A percentile compares a stretch with the other conserved stretches of the same genome.
phyloP scores from a whole-genome alignment of 1,284 basidiomycete genomes.

The Pholiota adiposa region DNA sequence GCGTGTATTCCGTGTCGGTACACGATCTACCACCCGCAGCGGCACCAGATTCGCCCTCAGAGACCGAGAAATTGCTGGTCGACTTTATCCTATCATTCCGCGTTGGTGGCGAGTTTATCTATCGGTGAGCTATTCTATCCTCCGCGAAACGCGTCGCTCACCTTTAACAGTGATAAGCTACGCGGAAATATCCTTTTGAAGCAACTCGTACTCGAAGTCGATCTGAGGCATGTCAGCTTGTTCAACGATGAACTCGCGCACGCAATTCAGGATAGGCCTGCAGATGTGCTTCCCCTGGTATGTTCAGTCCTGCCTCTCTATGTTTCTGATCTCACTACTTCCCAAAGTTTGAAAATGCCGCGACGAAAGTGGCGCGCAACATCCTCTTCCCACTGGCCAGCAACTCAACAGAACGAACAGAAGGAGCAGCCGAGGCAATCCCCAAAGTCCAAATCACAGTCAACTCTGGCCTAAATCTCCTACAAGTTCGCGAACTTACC shows the following conservation, averaged over 20 bases:
- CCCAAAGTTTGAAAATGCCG: constrained; percentile 87
- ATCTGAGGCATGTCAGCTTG: constrained; percentile 87
- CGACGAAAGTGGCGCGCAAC: constrained; percentile 79
- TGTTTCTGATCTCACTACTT: neutral
- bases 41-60: constrained; percentile 72
- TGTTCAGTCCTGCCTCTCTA: constrained; percentile 23
- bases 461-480: constrained; percentile 87
- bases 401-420: constrained; percentile 53
- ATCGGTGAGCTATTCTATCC: constrained; percentile 54
- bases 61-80: constrained; percentile 79
- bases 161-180: constrained; percentile 76
- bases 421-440: constrained; percentile 66
- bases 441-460: constrained; percentile 92
- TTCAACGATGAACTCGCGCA: constrained; percentile 96
- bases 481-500: constrained; percentile 92
- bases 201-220: constrained; percentile 91
- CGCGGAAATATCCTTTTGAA: constrained; percentile 90
- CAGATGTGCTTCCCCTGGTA: constrained; percentile 90
- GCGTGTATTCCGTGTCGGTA: constrained; percentile 79
- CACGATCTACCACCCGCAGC: constrained; percentile 59
- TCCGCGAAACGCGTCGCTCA: neutral
- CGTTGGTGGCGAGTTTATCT: constrained; percentile 87
- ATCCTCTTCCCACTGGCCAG: constrained; percentile 77
- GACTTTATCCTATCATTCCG: constrained; percentile 90
- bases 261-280: constrained; percentile 86